Conservation (phyloP, 169 alveolate genomes). For the Cryptosporidium parvum region DNA sequence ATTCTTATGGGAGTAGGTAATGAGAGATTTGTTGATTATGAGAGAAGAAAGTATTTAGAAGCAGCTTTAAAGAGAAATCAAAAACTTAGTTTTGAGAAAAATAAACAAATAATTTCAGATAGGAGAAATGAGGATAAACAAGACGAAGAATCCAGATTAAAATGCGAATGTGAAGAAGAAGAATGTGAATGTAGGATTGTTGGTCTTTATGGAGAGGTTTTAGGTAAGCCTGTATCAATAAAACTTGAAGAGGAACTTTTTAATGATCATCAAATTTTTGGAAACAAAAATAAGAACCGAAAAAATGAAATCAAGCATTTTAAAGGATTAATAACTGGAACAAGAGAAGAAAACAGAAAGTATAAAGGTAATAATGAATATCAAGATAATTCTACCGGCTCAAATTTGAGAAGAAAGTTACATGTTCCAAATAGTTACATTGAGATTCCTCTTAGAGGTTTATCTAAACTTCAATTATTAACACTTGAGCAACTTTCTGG, state of each 20-base stretch:
- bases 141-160: not conserved
- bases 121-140: not conserved
- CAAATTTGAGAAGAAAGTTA: not conserved
- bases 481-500: slow-evolving; percentile 67
- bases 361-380: too few species aligned
- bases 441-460: slow-evolving; percentile 28
- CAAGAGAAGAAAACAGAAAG: not conserved
- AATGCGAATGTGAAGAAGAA: slow-evolving; percentile 19
- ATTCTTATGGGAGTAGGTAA: not conserved
- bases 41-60: slow-evolving; percentile 46
- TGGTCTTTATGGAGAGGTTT: slow-evolving; percentile 36
- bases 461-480: slow-evolving; percentile 39
- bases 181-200: slow-evolving; percentile 33
- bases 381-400: not conserved
- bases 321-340: slow-evolving; percentile 17
- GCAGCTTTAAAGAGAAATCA: slow-evolving; percentile 56
- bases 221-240: slow-evolving; percentile 50
- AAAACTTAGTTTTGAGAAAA: slow-evolving; percentile 8
- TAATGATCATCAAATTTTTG: slow-evolving; percentile 7
- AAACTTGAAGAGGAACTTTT: slow-evolving; percentile 56
- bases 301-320: slow-evolving; percentile 15
- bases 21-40: slow-evolving; percentile 45
- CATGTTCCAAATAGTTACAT: slow-evolving; percentile 5
- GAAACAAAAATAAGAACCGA: not conserved
- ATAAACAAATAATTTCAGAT: not conserved